Evolutionary conservation across 1,284 basidiomycete species (phyloP).

Genomic region (Leccinum pachyderme): DNA sequence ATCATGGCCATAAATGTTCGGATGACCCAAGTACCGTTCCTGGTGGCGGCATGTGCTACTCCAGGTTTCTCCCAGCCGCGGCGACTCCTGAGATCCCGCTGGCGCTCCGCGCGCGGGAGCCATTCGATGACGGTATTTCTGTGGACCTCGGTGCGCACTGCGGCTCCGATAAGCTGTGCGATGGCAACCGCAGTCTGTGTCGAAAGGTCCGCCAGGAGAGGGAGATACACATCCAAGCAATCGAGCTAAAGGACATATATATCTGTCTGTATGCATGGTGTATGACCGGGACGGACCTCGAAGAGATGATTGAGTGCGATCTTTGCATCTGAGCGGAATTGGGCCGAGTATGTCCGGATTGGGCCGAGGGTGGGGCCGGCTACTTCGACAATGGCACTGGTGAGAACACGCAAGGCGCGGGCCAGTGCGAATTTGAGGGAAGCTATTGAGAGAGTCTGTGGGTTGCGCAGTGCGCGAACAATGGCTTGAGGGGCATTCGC

Average conservation of each 20-base stretch:
- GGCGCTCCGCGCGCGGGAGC: slow-evolving; percentile 55
- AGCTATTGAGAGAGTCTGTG: slow-evolving; percentile 39
- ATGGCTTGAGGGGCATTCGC: slow-evolving; percentile 55
- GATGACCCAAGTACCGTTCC: slow-evolving; percentile 59
- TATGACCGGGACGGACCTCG: slow-evolving; percentile 41
- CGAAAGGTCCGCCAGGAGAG: slow-evolving; percentile 49
- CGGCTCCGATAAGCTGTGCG: slow-evolving; percentile 54
- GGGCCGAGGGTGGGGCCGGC: slow-evolving; percentile 69
- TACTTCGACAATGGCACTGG: slow-evolving; percentile 56
- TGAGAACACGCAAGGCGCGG: slow-evolving; percentile 59
- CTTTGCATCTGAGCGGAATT: slow-evolving; percentile 51
- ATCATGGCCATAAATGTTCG: slow-evolving; percentile 49
- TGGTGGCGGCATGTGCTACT: slow-evolving; percentile 37
- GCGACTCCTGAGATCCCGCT: slow-evolving; percentile 53
- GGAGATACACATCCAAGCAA: slow-evolving; percentile 63
- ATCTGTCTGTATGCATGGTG: background rate
- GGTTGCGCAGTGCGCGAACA: slow-evolving; percentile 51
- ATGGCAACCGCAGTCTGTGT: slow-evolving; percentile 45
- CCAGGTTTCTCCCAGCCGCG: slow-evolving; percentile 67
- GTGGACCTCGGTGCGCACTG: slow-evolving; percentile 52
- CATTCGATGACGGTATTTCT: slow-evolving; percentile 61
- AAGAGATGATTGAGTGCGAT: slow-evolving; percentile 58
- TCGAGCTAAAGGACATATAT: slow-evolving; percentile 41
- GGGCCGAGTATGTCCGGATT: slow-evolving; percentile 44
- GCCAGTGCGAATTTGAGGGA: slow-evolving; percentile 54